Percentiles rank a stretch among this genome's conserved stretches.
These are phyloP conservation scores for Penstemon eatonii DNA, from an alignment of 257 asterid species.

Conservation along the genomic window DNA sequence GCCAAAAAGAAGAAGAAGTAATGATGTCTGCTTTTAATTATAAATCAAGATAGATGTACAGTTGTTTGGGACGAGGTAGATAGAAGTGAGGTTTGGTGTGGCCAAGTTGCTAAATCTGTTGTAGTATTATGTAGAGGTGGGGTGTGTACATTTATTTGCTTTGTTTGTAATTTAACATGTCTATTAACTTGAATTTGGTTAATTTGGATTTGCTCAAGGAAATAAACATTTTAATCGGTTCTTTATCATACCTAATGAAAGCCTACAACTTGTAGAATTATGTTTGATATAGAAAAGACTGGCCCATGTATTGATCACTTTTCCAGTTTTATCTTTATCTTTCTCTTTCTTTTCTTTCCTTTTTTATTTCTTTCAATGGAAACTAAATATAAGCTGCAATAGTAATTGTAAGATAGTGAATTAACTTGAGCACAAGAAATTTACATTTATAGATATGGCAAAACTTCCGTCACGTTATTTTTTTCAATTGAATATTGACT, in stretches of 20 bases:
- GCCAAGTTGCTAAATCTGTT: background rate
- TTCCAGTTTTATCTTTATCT: background rate
- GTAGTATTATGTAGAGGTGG: background rate
- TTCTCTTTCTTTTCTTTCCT: background rate
- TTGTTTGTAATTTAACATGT: background rate
- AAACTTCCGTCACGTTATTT: too few relatives aligned
- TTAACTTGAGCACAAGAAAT: too few relatives aligned
- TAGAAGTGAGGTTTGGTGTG: background rate
- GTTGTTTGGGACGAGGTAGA: background rate
- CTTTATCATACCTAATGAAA: slow-evolving; percentile 2
- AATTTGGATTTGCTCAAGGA: slow-evolving; percentile 2
- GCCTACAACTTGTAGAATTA: slow-evolving; percentile 1
- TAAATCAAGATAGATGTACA: background rate
- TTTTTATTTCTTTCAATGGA: background rate
- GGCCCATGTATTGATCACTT: background rate
- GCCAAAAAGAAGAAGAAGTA: too few relatives aligned
- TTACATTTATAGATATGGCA: too few relatives aligned
- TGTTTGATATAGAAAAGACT: background rate
- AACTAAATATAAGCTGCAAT: background rate
- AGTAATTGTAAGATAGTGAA: too few relatives aligned
- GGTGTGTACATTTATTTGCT: background rate
- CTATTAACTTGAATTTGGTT: background rate
- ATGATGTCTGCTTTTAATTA: too few relatives aligned
- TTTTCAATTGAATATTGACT: background rate
- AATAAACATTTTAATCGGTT: background rate